Evolutionary conservation across 345 rosid genomes (phyloP).

Genomic region (Gossypium raimondii): DNA sequence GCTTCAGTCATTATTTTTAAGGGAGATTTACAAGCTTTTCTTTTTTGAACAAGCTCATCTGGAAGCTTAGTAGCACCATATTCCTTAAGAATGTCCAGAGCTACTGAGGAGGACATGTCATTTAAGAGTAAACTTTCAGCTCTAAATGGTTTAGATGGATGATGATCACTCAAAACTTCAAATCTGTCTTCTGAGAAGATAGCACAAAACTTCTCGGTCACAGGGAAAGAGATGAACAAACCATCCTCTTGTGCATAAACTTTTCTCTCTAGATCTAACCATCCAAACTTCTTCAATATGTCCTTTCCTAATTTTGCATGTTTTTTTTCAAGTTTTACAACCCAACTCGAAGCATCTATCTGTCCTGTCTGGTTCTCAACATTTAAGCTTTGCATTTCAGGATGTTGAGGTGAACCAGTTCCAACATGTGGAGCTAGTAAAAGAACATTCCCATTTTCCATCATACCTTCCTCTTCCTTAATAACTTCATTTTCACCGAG

Average conservation of each 20-base stretch:
- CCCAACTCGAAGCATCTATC: constrained; percentile 31
- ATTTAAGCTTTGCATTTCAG: constrained; percentile 17
- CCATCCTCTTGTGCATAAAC: constrained; percentile 47
- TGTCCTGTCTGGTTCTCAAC: constrained; percentile 18
- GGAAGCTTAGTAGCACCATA: constrained; percentile 45
- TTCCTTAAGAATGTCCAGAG: constrained; percentile 57
- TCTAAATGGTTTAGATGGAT: constrained; percentile 22
- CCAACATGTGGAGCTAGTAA: constrained; percentile 26
- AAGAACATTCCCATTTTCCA: constrained; percentile 18
- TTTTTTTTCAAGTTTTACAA: constrained; percentile 54
- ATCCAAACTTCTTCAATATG: constrained; percentile 71
- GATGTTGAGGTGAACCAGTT: constrained; percentile 21
- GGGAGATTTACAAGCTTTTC: constrained; percentile 57
- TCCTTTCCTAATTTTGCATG: constrained; percentile 79
- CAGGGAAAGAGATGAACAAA: constrained; percentile 65
- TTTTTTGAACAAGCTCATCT: constrained; percentile 50
- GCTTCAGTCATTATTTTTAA: constrained; percentile 56
- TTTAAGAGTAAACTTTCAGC: constrained; percentile 29
- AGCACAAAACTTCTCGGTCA: constrained; percentile 54
- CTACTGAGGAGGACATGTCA: constrained; percentile 45
- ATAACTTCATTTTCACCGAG: constrained; percentile 25
- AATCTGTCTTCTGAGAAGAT: constrained; percentile 32
- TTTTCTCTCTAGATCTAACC: constrained; percentile 85
- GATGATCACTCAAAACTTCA: constrained; percentile 27
- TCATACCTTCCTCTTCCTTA: constrained; percentile 22